These are phyloP conservation scores for Quillaja saponaria DNA, from an alignment of 306 rosid genomes.

Conservation along the genomic window DNA sequence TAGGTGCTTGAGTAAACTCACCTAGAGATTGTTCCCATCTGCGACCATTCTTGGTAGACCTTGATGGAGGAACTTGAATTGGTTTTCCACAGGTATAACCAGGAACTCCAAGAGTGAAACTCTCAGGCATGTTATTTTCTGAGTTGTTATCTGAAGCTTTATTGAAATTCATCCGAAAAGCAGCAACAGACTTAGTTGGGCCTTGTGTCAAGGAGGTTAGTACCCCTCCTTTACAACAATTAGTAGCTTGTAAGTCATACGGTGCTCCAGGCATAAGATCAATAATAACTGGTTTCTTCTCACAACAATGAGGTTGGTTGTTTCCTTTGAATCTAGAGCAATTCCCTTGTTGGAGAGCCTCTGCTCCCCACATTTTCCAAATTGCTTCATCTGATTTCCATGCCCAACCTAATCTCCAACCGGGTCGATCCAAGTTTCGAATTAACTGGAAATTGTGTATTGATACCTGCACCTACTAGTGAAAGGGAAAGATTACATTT, in stretches of 20 bases:
- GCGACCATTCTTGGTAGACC: slow-evolving; percentile 43
- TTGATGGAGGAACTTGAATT: slow-evolving; percentile 50
- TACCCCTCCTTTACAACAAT: slow-evolving; percentile 72
- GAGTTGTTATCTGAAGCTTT: background rate
- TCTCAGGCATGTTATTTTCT: slow-evolving; percentile 36
- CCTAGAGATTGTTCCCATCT: slow-evolving; percentile 69
- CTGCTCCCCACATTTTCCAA: slow-evolving; percentile 79
- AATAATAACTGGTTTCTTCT: slow-evolving; percentile 50
- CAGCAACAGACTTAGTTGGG: slow-evolving; percentile 32
- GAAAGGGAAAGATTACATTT: background rate
- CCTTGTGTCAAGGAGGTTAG: slow-evolving; percentile 65
- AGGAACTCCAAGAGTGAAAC: slow-evolving; percentile 63
- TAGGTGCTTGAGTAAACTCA: slow-evolving; percentile 17
- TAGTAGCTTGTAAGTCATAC: slow-evolving; percentile 51
- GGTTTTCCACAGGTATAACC: slow-evolving; percentile 67
- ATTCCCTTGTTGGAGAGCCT: slow-evolving; percentile 67
- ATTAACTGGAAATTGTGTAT: slow-evolving; percentile 60
- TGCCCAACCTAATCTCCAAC: slow-evolving; percentile 68
- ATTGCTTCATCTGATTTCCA: slow-evolving; percentile 72
- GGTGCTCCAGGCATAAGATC: slow-evolving; percentile 69
- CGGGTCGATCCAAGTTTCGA: slow-evolving; percentile 69
- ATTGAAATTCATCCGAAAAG: slow-evolving; percentile 56
- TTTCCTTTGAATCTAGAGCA: slow-evolving; percentile 55
- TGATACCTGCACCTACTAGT: slow-evolving; percentile 56
- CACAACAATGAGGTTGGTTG: slow-evolving; percentile 67